phyloP scores from a whole-genome alignment of 345 rosid genomes.

The Atalantia buxifolia region DNA sequence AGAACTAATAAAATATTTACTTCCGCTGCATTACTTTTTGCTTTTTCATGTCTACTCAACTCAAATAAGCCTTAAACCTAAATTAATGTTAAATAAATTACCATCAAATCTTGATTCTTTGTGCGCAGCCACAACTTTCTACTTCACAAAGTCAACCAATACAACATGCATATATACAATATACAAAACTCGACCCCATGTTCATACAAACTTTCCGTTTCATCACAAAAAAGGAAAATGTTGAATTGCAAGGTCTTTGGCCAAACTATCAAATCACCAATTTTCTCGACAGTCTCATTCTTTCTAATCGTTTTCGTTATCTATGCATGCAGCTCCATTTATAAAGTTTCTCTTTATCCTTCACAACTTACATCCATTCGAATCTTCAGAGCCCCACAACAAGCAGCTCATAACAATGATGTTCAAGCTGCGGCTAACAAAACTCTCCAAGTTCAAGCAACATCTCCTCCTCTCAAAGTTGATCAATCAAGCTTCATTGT shows the following conservation, averaged over 20 bases:
- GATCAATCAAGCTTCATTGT: background rate
- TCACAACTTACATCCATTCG: background rate
- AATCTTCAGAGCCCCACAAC: background rate
- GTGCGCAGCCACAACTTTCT: background rate
- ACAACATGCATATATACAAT: background rate
- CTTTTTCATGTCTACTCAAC: background rate
- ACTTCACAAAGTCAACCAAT: background rate
- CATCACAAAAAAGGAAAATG: background rate
- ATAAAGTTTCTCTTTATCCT: background rate
- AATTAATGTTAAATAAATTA: background rate
- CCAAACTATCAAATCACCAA: slow-evolving; percentile 10
- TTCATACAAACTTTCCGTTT: background rate
- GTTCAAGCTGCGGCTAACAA: background rate
- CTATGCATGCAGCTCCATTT: slow-evolving; percentile 15
- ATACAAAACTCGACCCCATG: background rate
- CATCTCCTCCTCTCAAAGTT: background rate
- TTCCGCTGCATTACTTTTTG: background rate
- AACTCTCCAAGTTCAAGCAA: background rate
- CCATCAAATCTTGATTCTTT: background rate
- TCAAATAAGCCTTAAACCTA: background rate
- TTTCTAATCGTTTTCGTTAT: slow-evolving; percentile 23
- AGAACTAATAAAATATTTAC: background rate
- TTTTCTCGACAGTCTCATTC: slow-evolving; percentile 14
- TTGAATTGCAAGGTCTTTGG: background rate
- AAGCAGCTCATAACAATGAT: background rate